Evolutionary conservation across 2,329 filamentous ascomycete species (phyloP), one percentile per base, ranked within the genome.

Genomic region (Penicillium oxalicum): DNA sequence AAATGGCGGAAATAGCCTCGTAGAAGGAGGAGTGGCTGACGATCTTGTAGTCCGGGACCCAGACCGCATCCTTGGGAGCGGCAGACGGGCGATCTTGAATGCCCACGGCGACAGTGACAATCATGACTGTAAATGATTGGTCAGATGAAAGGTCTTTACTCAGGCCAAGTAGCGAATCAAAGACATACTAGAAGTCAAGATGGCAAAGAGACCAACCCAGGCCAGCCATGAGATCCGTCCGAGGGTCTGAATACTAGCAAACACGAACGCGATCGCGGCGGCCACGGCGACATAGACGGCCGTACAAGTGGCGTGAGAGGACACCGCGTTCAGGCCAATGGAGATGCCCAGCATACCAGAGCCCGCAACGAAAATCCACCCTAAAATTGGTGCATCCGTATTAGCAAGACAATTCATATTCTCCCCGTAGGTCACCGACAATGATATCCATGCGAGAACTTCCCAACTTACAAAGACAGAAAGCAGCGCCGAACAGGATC

Each of bases 1-100:
- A 57, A 5, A 61, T 54, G 2, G 65, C 61, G 1, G 62, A 57
- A 29, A 68, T 67, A 5, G 57, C 64, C 5, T 57, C 55, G 9
- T 53, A 49, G 43, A 68, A 68, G 1, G 45, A 56, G 2, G 59
- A 57, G n/a, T 11, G 43, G 25, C 26, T 39, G 28, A 64, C 46
- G 11, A 65, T 49, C 29, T 55, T 52, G 29, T 56, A 56, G 40
- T 56, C 52, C 6, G 54, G 40, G 6, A 51, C 49, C 54, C 54
- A 56, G 6, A 56, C 44, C 5, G 44, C 48, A 25, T 49, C 42
- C n/a, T 36, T 26, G 0, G 54, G 54, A 6, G 52, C 54, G 9
- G 52, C 45, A 5, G 52, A 40, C 11, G 54, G 54, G 33, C 54
- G 54, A 25, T 56, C 44, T 45, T 56, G 48, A 34, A 56, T 29